Conservation (phyloP, 1,139 yeast species). For the Scheffersomyces stambukii region DNA sequence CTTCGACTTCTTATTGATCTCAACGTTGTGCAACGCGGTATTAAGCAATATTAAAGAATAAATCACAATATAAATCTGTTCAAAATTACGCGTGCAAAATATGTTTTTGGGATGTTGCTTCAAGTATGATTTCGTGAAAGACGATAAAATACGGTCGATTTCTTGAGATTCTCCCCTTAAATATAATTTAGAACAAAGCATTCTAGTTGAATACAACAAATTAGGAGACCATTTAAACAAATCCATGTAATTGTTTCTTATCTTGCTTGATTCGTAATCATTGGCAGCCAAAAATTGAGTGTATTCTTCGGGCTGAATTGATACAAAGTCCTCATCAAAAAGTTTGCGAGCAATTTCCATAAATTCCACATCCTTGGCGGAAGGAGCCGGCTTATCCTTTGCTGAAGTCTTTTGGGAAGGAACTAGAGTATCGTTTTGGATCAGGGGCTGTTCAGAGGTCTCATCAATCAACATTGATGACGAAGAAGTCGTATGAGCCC, state of each 20-base stretch:
- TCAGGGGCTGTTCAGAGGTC: too few species aligned
- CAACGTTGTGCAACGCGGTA: slow-evolving; percentile 59
- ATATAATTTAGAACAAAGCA: slow-evolving; percentile 60
- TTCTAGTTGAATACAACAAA: slow-evolving; percentile 52
- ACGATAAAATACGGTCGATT: slow-evolving; percentile 68
- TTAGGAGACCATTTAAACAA: slow-evolving; percentile 47
- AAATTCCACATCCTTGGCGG: too few species aligned
- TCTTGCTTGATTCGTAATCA: slow-evolving; percentile 37
- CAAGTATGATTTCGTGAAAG: slow-evolving; percentile 68
- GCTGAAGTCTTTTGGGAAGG: too few species aligned
- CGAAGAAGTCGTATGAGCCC: too few species aligned
- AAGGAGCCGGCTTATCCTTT: too few species aligned
- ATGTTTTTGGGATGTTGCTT: slow-evolving; percentile 45
- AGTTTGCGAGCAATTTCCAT: slow-evolving; percentile 34
- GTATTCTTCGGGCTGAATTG: slow-evolving; percentile 45
- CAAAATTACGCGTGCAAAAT: slow-evolving; percentile 50
- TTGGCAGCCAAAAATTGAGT: slow-evolving; percentile 42
- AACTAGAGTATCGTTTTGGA: too few species aligned
- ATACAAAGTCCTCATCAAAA: slow-evolving; percentile 38
- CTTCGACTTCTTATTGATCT: slow-evolving; percentile 35
- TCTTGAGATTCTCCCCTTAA: slow-evolving; percentile 84
- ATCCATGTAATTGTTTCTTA: slow-evolving; percentile 45
- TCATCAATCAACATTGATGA: too few species aligned
- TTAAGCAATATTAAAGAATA: slow-evolving; percentile 73
- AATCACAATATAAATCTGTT: slow-evolving; percentile 66